phyloP scores from a whole-genome alignment of 306 rosid species.

The Quillaja saponaria region DNA sequence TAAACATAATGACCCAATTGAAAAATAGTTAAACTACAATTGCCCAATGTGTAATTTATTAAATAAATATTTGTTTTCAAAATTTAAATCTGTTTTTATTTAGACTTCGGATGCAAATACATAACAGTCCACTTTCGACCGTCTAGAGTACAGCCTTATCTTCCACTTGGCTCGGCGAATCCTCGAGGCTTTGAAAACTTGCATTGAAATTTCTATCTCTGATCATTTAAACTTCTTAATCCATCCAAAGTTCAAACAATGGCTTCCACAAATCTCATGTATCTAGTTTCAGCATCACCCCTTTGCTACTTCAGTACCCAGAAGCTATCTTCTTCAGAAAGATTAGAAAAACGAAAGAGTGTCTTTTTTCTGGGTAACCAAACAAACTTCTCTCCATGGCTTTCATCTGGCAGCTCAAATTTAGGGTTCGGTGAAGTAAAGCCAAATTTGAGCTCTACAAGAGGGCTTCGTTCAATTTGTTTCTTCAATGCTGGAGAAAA shows the following conservation, averaged over 20 bases:
- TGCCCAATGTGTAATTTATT: too few relatives aligned
- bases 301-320: conserved; percentile 33
- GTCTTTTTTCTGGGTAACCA: conserved; percentile 34
- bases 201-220: too few relatives aligned
- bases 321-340: conserved; percentile 33
- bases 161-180: neutral
- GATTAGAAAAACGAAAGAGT: conserved; percentile 33
- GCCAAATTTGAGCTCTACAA: conserved; percentile 20
- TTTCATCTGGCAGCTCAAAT: conserved; percentile 9
- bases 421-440: neutral
- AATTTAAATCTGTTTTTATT: too few relatives aligned
- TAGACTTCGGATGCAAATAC: too few relatives aligned
- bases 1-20: too few relatives aligned
- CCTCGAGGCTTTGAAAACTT: too few relatives aligned
- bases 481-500: conserved; percentile 55
- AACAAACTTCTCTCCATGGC: conserved; percentile 24
- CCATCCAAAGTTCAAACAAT: neutral
- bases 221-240: too few relatives aligned
- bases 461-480: conserved; percentile 43
- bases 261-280: conserved; percentile 30
- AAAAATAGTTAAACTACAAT: too few relatives aligned
- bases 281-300: conserved; percentile 30
- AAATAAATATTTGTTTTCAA: too few relatives aligned
- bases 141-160: conserved; percentile 19
- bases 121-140: too few relatives aligned